Percentiles rank a stretch among this genome's conserved stretches.
These are phyloP conservation scores for Carex kokanica DNA, from an alignment of 176 grass and related monocot genomes.

Conservation along the genomic window DNA sequence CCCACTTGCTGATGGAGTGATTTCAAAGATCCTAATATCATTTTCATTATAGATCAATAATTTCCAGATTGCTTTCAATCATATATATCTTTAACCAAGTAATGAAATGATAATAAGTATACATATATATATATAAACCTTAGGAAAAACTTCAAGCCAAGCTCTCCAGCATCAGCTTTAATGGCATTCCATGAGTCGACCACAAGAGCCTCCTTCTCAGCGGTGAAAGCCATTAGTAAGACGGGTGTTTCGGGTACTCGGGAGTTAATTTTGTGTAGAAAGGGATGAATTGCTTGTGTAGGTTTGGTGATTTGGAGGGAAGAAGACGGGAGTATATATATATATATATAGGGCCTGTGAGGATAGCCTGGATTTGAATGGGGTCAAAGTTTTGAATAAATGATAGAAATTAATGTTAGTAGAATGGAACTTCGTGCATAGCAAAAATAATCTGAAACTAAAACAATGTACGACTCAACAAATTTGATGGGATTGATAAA, in stretches of 20 bases:
- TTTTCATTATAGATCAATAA: background rate
- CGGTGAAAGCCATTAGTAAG: conserved; percentile 28
- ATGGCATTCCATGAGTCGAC: conserved; percentile 37
- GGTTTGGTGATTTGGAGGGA: conserved; percentile 24
- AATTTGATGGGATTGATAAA: background rate
- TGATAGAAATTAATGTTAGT: conserved; percentile 1
- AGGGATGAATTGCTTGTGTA: background rate
- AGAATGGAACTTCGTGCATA: conserved; percentile 16
- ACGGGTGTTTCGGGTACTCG: background rate
- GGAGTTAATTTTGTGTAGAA: background rate
- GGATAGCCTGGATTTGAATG: background rate
- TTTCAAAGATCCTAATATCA: conserved; percentile 37
- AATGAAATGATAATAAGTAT: background rate
- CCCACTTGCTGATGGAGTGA: conserved; percentile 35
- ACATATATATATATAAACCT: conserved; percentile 20
- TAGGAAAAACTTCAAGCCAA: conserved; percentile 39
- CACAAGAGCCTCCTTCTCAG: conserved; percentile 37
- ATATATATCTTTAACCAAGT: background rate
- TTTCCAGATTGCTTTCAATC: background rate
- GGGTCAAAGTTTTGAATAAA: background rate
- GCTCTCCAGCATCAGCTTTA: conserved; percentile 24
- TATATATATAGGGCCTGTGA: background rate
- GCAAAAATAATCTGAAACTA: conserved; percentile 20
- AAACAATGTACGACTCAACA: background rate
- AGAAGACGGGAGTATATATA: background rate